These are phyloP conservation scores for Hypoxylon rubiginosum DNA, from an alignment of 2,329 filamentous ascomycete species.

Conservation along the genomic window DNA sequence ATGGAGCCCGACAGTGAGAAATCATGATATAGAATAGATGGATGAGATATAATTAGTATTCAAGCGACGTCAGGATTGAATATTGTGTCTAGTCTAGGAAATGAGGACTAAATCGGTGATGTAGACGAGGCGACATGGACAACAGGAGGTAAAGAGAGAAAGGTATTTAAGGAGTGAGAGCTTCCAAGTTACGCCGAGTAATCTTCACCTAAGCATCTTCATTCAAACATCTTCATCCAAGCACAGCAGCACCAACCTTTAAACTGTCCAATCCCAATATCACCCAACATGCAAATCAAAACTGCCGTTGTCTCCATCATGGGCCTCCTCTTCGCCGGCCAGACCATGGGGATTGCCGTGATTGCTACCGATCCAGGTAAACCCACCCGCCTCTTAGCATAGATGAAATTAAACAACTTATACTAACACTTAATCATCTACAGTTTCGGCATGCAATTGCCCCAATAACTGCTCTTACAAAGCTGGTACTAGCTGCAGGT, in stretches of 20 bases:
- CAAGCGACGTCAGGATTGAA: too few species aligned
- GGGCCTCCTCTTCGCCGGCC: background rate
- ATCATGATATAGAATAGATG: too few species aligned
- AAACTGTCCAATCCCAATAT: background rate
- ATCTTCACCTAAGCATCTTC: too few species aligned
- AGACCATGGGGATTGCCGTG: background rate
- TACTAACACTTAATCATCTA: background rate
- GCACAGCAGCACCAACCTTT: background rate
- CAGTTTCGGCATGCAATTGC: conserved; percentile 1
- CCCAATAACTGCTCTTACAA: background rate
- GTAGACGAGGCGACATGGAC: too few species aligned
- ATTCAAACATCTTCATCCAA: background rate
- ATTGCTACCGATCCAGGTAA: background rate
- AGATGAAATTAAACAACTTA: background rate
- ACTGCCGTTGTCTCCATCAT: background rate
- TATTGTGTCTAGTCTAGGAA: too few species aligned
- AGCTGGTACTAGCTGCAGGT: background rate
- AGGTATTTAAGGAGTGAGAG: too few species aligned
- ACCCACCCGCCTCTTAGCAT: background rate
- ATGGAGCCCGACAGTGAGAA: too few species aligned
- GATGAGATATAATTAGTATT: too few species aligned
- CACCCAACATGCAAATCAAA: background rate
- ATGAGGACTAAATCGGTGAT: too few species aligned
- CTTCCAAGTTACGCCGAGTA: too few species aligned
- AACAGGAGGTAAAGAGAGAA: too few species aligned